Evolutionary conservation across 2,329 filamentous ascomycete species (phyloP).

Genomic region (Onygenales sp.): DNA sequence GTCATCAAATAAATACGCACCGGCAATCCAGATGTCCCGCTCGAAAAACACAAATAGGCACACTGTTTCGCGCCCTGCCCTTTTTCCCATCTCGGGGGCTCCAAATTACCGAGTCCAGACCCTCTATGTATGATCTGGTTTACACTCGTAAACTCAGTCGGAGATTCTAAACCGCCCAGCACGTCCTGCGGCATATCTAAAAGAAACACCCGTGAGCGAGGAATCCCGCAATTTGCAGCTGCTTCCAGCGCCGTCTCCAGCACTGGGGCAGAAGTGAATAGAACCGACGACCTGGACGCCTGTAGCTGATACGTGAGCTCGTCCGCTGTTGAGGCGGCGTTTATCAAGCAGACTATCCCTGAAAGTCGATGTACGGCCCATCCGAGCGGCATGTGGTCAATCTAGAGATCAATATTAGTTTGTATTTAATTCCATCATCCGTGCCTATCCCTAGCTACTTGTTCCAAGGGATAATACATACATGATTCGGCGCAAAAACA

Average conservation of each 20-base stretch:
- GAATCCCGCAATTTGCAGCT: conserved; percentile 50
- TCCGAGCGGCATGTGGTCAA: conserved; percentile 58
- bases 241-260: conserved; percentile 51
- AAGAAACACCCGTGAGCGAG: conserved; percentile 52
- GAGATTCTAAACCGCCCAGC: conserved; percentile 35
- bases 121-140: conserved; percentile 55
- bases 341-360: conserved; percentile 58
- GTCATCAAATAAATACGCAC: conserved; percentile 33
- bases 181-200: conserved; percentile 50
- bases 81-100: conserved; percentile 49
- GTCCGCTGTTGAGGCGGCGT: conserved; percentile 54
- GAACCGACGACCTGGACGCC: conserved; percentile 52
- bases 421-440: background rate
- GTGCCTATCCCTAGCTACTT: background rate
- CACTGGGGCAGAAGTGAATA: conserved; percentile 58
- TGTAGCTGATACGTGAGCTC: conserved; percentile 60
- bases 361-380: conserved; percentile 62
- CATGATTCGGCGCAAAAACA: conserved; percentile 61
- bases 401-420: conserved; percentile 27
- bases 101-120: conserved; percentile 41
- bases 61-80: conserved; percentile 57
- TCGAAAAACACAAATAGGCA: conserved; percentile 64
- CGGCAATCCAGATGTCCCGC: conserved; percentile 62
- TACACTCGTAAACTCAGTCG: conserved; percentile 47
- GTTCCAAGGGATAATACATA: conserved; percentile 24